These are phyloP conservation scores for Catunica adiposa DNA, from an alignment of 2,329 filamentous ascomycete genomes.

Conservation along the genomic window DNA sequence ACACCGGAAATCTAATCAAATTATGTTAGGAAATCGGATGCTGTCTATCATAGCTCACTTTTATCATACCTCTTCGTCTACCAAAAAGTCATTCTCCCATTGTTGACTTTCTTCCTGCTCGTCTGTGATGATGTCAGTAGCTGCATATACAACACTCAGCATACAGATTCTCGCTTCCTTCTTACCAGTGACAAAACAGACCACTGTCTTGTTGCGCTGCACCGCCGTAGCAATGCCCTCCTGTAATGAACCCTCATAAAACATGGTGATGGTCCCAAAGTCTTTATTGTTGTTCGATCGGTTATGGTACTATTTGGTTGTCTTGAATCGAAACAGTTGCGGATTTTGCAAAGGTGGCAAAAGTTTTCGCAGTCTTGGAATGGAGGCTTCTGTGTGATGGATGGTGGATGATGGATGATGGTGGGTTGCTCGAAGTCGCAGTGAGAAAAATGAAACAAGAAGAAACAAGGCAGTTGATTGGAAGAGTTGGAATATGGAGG, in stretches of 20 bases:
- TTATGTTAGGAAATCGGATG: too few species aligned
- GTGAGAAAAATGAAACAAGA: neutral
- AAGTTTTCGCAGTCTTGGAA: neutral
- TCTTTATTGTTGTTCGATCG: neutral
- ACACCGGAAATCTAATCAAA: conserved; percentile 33
- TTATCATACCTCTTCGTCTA: conserved; percentile 35
- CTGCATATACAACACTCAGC: neutral
- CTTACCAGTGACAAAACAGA: conserved; percentile 69
- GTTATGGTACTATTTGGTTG: neutral
- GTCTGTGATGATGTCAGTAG: conserved; percentile 32
- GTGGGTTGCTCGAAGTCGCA: neutral
- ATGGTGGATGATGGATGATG: neutral
- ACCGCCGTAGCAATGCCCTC: conserved; percentile 66
- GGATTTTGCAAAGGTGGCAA: neutral
- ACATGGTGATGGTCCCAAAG: conserved; percentile 38
- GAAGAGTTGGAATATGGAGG: neutral
- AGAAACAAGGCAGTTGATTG: neutral
- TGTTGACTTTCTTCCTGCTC: conserved; percentile 47
- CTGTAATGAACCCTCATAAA: conserved; percentile 65
- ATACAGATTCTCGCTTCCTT: conserved; percentile 3
- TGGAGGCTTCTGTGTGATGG: neutral
- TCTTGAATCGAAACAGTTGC: neutral
- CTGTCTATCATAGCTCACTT: neutral
- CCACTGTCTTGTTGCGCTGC: conserved; percentile 57
- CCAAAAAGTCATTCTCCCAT: conserved; percentile 58